Percentiles rank a stretch among this genome's conserved stretches.
phyloP scores from a whole-genome alignment of 2,329 filamentous ascomycete genomes.

The Ilyonectria robusta region DNA sequence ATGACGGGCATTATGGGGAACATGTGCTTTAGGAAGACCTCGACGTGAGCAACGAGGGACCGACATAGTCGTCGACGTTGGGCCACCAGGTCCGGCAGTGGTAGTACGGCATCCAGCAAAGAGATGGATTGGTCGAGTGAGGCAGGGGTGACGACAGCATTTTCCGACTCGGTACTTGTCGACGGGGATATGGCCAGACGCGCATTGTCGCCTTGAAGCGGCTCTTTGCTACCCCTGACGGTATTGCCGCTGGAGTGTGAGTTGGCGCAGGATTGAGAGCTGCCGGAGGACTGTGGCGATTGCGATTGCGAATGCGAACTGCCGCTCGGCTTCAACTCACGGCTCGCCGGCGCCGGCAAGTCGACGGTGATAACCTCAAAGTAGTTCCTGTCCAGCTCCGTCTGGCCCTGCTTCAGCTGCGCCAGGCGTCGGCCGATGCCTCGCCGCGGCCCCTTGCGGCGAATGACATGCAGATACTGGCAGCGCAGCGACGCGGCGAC shows the following conservation, averaged over 20 bases:
- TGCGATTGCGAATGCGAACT: background rate
- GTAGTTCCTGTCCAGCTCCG: constrained; percentile 28
- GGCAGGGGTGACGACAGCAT: background rate
- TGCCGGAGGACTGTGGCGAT: background rate
- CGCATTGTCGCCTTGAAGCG: background rate
- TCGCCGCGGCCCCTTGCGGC: constrained; percentile 48
- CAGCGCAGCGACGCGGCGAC: constrained; percentile 45
- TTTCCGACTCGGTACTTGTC: background rate
- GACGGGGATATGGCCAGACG: background rate
- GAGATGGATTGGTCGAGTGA: background rate
- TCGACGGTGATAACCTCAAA: constrained; percentile 44
- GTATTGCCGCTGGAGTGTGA: background rate
- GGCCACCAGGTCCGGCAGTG: constrained; percentile 5
- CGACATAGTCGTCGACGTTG: constrained; percentile 40
- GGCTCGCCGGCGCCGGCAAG: background rate
- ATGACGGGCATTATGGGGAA: constrained; percentile 53
- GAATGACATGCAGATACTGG: constrained; percentile 49
- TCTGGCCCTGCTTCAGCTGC: constrained; percentile 48
- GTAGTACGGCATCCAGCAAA: background rate
- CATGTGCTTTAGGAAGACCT: constrained; percentile 49
- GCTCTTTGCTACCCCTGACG: background rate
- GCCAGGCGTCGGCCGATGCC: constrained; percentile 49
- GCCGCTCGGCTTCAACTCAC: background rate
- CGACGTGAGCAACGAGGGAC: constrained; percentile 47
- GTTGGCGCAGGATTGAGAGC: too few species aligned